Evolutionary conservation across 2,329 filamentous ascomycete species (phyloP), one percentile per base, ranked within the genome.

Genomic region (Huntiella omanensis): DNA sequence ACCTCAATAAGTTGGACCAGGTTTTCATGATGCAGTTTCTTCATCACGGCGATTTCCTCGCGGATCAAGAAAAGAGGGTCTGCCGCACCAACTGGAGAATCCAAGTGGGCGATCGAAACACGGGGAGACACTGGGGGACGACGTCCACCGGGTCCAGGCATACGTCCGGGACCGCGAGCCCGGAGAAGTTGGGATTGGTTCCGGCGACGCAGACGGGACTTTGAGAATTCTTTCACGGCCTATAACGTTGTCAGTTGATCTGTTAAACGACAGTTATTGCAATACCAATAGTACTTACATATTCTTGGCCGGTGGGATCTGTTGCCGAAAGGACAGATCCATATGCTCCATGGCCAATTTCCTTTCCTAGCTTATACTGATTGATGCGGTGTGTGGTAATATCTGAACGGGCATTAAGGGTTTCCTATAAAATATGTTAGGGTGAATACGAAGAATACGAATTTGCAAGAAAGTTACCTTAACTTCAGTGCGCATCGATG

Each of bases 31-130:
- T 95, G 79, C 40, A 96, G 71, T 64, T 96, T 96, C 68, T 96
- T 98, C 87, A 98, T 96, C 58, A 96, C 92, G 49, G 91, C 91
- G 55, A 96, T 91, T 62, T 98, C 91, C 60, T 94, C 83, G 51
- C 86, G 82, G 60, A 98, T 96, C 50, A 96, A 67, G 56, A 83
- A 83, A 10, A 96, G 67, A 0, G 88, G 75, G 55, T 78, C 75
- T 19, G 67, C 66, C 54, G 79, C 80, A 37, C 39, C 50, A 19
- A 45, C 28, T 12, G 28, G 48, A 16, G 40, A 38, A 35, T 44
- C 45, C 12, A 46, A 11, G 35, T 40, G 44, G 40, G 44, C 33
- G n/a, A 45, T 19, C 3, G 32, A 51, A 32, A 49, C 43, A 3
- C 48, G 38, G 13, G 48, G 48, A 11, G 43, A 46, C n/a, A 32